A percentile compares a stretch with the other conserved stretches of the same genome.
Evolutionary conservation across 2,329 filamentous ascomycete genomes (phyloP).

Genomic region (Xenoacremonium recifei): DNA sequence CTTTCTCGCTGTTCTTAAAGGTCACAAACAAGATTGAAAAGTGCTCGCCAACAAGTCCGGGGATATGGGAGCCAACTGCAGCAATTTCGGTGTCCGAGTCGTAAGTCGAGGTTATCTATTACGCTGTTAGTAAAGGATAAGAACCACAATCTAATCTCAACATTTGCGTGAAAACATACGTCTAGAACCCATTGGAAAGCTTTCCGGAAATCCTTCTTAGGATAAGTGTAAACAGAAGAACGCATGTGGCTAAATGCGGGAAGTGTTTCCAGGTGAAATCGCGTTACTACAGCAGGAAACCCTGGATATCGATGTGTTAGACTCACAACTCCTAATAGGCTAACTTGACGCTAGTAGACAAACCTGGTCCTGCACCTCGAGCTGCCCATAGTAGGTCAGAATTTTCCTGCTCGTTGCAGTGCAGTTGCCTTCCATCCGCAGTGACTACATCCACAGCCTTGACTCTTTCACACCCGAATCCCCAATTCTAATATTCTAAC

Average conservation of each 20-base stretch:
- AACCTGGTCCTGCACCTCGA: conserved; percentile 43
- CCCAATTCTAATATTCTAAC: conserved; percentile 57
- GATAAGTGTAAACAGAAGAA: conserved; percentile 44
- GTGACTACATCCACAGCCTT: conserved; percentile 47
- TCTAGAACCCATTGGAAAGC: conserved; percentile 48
- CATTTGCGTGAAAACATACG: conserved; percentile 29
- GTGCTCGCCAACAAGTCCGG: conserved; percentile 18
- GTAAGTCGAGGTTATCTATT: conserved; percentile 10
- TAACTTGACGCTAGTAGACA: too few species aligned
- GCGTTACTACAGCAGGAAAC: conserved; percentile 52
- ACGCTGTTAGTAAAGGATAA: background rate
- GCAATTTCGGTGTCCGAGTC: conserved; percentile 16
- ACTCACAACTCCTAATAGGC: too few species aligned
- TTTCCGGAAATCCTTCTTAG: conserved; percentile 40
- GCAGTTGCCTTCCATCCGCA: conserved; percentile 38
- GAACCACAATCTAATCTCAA: too few species aligned
- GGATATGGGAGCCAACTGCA: conserved; percentile 11
- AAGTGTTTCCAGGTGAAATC: conserved; percentile 45
- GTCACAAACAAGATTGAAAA: conserved; percentile 37
- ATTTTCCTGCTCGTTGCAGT: conserved; percentile 37
- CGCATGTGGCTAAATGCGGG: conserved; percentile 29
- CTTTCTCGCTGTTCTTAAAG: conserved; percentile 37
- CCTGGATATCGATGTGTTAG: conserved; percentile 28
- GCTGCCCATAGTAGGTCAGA: conserved; percentile 48
- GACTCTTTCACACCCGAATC: conserved; percentile 51